Base-by-base conservation (phyloP, 495 filamentous ascomycete genomes). In the Hypoxylon trugodes region DNA sequence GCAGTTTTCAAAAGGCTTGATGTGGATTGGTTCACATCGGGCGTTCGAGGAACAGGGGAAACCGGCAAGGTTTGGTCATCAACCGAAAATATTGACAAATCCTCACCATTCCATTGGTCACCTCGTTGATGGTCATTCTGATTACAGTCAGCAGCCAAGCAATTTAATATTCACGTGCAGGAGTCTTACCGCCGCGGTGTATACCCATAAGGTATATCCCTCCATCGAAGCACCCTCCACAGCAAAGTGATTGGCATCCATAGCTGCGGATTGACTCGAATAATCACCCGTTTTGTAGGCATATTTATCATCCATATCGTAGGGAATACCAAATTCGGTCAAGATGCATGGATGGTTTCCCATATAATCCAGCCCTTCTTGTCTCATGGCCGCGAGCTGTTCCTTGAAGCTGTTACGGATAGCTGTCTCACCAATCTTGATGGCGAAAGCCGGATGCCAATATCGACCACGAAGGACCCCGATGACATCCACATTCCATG, bases 261-360 rank as follows among this genome's bases (percentile, higher is more conserved):
- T 92, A 15, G 95, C 96, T 8, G 90, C 87, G 25, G 88, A 90
- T 68, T 98, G 95, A 61, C 91, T 97, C 50, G 90, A 88, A 69
- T 96, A 99, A 68, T 99, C 90, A 2, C 95, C 95, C n/a, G 93
- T 96, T 72, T 90, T 90, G 74, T 99, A 99, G 1, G 95, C 95
- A 62, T 92, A 77, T 74, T 96, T 90, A 54, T 96, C 86, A 69
- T 99, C 93, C 95, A 99, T 99, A 73, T 99, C 96, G 70, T 97
- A 99, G 0, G 95, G 95, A 59, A 98, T 97, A 19, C 95, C 95
- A 66, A 97, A 97, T 69, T 99, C 95, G 1, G 91, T 96, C 71
- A 96, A 90, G 8, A 98, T 77, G 65, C 94, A 89, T 1, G 95
- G 95, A 64, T 96, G 95, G 28, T 88, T 84, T 12, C 95, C 95